Conservation (phyloP, 768 basidiomycete species). For the Candolleomyces aberdarensis region DNA sequence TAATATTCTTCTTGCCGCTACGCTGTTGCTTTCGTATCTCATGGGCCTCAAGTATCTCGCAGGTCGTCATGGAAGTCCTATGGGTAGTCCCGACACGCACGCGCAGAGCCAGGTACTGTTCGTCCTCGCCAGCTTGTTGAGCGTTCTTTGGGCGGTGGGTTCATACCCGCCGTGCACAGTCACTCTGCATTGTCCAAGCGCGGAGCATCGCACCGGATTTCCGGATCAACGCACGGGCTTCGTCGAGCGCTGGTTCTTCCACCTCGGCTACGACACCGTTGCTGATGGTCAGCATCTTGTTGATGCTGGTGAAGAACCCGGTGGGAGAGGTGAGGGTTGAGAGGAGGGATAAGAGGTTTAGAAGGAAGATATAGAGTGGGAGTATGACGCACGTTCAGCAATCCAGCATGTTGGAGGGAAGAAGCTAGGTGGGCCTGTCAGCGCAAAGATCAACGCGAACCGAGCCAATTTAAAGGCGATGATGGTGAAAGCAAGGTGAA, state of each 20-base stretch:
- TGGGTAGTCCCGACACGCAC: constrained; percentile 4
- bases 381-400: background rate
- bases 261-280: constrained; percentile 8
- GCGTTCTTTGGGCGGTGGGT: constrained; percentile 60
- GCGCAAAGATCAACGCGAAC: background rate
- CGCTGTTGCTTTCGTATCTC: constrained; percentile 42
- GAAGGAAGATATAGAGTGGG: constrained; percentile 8
- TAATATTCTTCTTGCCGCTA: constrained; percentile 53
- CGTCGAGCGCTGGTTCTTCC: background rate
- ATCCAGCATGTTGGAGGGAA: constrained; percentile 35
- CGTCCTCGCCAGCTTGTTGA: constrained; percentile 55
- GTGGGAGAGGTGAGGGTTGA: constrained; percentile 15
- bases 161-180: constrained; percentile 67
- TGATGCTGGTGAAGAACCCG: constrained; percentile 40
- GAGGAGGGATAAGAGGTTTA: constrained; percentile 16
- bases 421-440: background rate
- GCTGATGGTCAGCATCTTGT: constrained; percentile 34
- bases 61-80: background rate
- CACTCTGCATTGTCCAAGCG: constrained; percentile 57
- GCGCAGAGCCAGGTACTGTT: constrained; percentile 48
- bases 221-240: constrained; percentile 13
- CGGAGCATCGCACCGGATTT: constrained; percentile 28
- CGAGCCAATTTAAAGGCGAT: background rate
- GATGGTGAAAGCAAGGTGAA: background rate
- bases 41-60: background rate